Base-by-base conservation (phyloP, 345 rosid species). In the Cardamine chenopodiifolia region DNA sequence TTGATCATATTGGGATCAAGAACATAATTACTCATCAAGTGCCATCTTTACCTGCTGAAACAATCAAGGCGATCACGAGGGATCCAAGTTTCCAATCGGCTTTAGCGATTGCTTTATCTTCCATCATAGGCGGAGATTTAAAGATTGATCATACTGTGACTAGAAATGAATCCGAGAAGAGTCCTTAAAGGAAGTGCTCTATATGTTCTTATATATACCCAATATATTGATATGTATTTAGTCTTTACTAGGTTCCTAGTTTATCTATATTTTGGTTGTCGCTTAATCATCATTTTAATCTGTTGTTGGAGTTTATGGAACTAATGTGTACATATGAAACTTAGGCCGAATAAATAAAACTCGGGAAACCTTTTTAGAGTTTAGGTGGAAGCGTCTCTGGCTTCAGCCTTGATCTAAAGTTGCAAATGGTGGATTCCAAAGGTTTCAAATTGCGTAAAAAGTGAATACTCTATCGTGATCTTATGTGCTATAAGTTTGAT, bases 61-160 rank as follows among this genome's bases (percentile, higher is more conserved):
- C 83, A 54, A 83, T 90, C 37, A 83, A 86, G 80, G 94, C 92
- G 10, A 85, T 91, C 76, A 87, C 94, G 0, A 75, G 89, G 0
- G 91, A 93, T 79, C 97, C 98, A 34, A 85, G 69, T 82, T 93
- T 91, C 65, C 97, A 88, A 58, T 83, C 97, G 3, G 97, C 90
- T 64, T 74, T 93, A 19, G 91, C 82, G 0, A 86, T 85, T 23
- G 98, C 92, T 44, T 85, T 93, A 40, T 70, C 88, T 17, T 91
- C 98, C 20, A 86, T 93, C 73, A 89, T 93, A 26, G 77, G 72
- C 11, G 73, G 62, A 26, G 77, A 77, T 60, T 54, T 45, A 34
- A 76, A 70, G 75, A 62, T 62, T 11, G 80, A 76, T 39, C 62
- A 57, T 12, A 67, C 39, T 22, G 49, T 61, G 57, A 68, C 20